phyloP scores from a whole-genome alignment of 306 rosid species.

The Cercis canadensis region DNA sequence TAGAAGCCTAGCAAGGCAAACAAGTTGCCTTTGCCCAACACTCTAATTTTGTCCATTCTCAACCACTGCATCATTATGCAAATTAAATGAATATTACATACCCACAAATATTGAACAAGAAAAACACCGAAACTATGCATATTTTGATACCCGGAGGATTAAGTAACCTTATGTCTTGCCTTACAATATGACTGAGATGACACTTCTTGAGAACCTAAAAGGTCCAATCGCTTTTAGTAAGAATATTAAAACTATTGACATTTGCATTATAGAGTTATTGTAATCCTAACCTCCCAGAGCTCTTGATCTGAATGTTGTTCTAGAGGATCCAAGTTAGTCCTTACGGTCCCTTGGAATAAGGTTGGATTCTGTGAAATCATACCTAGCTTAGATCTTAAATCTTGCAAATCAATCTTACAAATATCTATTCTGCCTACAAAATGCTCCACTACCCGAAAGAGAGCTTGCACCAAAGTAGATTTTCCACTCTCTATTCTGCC shows the following conservation, averaged over 20 bases:
- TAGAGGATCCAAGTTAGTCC: conserved; percentile 76
- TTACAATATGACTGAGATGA: conserved; percentile 67
- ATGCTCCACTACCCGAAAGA: conserved; percentile 51
- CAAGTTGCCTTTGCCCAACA: conserved; percentile 69
- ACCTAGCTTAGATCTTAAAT: conserved; percentile 50
- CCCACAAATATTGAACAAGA: no score
- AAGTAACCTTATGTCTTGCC: conserved; percentile 72
- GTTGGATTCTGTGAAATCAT: conserved; percentile 61
- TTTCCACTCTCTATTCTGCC: conserved; percentile 62
- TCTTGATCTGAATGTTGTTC: conserved; percentile 67
- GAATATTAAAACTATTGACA: neutral
- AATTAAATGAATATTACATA: neutral
- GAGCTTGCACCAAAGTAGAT: conserved; percentile 60
- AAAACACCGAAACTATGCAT: neutral
- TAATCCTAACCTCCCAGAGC: conserved; percentile 73
- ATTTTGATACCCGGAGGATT: conserved; percentile 76
- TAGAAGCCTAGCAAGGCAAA: conserved; percentile 64
- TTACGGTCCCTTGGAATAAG: conserved; percentile 54
- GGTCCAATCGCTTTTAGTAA: no score
- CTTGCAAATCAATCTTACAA: conserved; percentile 48
- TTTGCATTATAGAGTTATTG: conserved; percentile 1
- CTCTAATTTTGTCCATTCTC: conserved; percentile 74
- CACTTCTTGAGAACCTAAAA: conserved; percentile 79
- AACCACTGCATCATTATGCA: conserved; percentile 43
- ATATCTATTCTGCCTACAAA: conserved; percentile 49